A percentile compares a stretch with the other conserved stretches of the same genome.
phyloP scores from a whole-genome alignment of 352 stramenopile genomes.

The Globisporangium heterothallicum region DNA sequence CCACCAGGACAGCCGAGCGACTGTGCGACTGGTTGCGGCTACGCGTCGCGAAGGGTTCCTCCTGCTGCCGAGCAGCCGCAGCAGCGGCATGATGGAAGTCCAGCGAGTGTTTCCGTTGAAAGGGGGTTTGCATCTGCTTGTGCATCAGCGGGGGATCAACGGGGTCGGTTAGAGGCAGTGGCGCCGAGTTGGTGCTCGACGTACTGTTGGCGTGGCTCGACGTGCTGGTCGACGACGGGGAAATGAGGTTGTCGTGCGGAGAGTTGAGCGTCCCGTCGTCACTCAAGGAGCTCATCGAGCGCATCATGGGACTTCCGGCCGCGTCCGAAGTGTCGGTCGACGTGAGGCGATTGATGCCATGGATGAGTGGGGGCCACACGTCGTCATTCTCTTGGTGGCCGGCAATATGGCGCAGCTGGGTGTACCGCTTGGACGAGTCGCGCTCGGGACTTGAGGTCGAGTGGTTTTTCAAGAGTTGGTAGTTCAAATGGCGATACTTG shows the following conservation, averaged over 20 bases:
- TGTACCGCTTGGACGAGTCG: background rate
- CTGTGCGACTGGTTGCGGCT: conserved; percentile 9
- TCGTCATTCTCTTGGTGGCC: conserved; percentile 5
- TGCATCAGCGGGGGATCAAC: conserved; percentile 7
- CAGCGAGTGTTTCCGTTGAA: conserved; percentile 37
- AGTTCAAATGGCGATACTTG: background rate
- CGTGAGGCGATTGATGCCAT: conserved; percentile 7
- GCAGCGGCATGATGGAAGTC: conserved; percentile 21
- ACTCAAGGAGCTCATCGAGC: conserved; percentile 34
- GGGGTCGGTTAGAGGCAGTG: conserved; percentile 12
- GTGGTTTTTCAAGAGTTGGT: background rate
- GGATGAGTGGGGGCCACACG: conserved; percentile 9
- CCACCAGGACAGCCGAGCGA: conserved; percentile 1
- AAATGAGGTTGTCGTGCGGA: conserved; percentile 45
- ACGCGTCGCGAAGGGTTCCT: conserved; percentile 15
- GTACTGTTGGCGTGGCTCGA: conserved; percentile 31
- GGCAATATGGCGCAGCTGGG: background rate
- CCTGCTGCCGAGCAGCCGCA: conserved; percentile 14
- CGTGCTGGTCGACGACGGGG: conserved; percentile 51
- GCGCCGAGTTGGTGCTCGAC: conserved; percentile 27
- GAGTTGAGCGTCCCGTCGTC: conserved; percentile 33
- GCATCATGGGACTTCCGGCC: conserved; percentile 25
- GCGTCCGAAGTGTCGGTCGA: conserved; percentile 21
- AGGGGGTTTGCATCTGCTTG: conserved; percentile 18
- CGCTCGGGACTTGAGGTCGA: background rate